phyloP scores from a whole-genome alignment of 352 stramenopile genomes.

The Globisporangium yorkense region DNA sequence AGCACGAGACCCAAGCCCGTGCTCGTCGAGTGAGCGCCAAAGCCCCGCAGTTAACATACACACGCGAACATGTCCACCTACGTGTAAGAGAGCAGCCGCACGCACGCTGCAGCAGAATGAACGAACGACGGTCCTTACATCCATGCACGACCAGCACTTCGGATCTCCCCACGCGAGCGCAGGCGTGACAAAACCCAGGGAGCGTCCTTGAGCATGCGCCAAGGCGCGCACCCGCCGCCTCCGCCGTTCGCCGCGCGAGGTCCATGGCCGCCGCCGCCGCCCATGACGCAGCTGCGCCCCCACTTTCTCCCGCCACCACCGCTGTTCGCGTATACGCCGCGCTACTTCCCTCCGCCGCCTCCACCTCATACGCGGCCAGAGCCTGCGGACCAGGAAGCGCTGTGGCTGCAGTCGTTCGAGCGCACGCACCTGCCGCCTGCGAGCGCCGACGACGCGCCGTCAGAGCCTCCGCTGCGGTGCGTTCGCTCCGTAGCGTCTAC shows the following conservation, averaged over 20 bases:
- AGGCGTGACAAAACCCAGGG: neutral
- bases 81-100: neutral
- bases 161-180: neutral
- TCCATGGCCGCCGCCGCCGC: no score
- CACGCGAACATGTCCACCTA: neutral
- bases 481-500: neutral
- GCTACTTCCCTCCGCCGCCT: neutral
- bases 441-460: neutral
- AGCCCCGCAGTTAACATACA: neutral
- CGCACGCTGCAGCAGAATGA: no score
- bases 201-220: neutral
- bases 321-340: neutral
- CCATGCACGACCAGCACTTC: neutral
- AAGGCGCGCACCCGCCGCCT: neutral
- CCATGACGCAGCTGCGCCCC: neutral
- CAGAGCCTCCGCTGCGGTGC: neutral
- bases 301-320: neutral
- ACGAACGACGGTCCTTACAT: no score
- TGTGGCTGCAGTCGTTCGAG: constrained; percentile 13
- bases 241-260: neutral
- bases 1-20: constrained; percentile 70
- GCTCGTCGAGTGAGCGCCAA: constrained; percentile 15
- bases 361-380: neutral
- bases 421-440: constrained; percentile 1
- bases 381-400: constrained; percentile 5